phyloP scores from a whole-genome alignment of 2,329 filamentous ascomycete species.

The Exophiala lecanii-corni region DNA sequence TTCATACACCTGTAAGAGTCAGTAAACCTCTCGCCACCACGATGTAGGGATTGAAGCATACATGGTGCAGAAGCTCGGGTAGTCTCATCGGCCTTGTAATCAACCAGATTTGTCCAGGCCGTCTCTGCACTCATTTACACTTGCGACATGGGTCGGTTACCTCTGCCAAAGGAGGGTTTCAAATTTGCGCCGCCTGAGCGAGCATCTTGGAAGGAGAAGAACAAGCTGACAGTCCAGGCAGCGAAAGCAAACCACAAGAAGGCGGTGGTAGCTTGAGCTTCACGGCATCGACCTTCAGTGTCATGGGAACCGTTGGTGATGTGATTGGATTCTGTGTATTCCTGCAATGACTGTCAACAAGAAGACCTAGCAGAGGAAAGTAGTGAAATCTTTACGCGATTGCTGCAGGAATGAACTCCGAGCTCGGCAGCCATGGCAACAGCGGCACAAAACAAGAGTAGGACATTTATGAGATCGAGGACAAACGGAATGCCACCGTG shows the following conservation, averaged over 20 bases:
- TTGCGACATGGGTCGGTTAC: constrained; percentile 41
- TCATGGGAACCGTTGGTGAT: constrained; percentile 42
- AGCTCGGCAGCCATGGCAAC: constrained; percentile 47
- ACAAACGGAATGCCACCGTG: constrained; percentile 41
- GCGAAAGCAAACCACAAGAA: constrained; percentile 51
- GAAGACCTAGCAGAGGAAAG: neutral
- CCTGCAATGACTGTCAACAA: constrained; percentile 28
- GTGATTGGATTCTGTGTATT: constrained; percentile 39
- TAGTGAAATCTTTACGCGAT: too few relatives aligned
- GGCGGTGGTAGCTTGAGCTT: constrained; percentile 47
- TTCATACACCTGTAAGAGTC: too few relatives aligned
- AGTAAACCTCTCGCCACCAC: too few relatives aligned
- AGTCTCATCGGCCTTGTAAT: constrained; percentile 5
- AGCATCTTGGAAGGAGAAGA: constrained; percentile 37
- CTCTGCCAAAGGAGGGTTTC: constrained; percentile 32
- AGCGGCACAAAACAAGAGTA: constrained; percentile 46
- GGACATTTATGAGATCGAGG: constrained; percentile 43
- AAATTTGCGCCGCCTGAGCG: constrained; percentile 33
- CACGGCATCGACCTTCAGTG: constrained; percentile 42
- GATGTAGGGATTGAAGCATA: constrained; percentile 21
- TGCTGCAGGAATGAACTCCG: constrained; percentile 41
- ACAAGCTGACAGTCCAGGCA: constrained; percentile 38
- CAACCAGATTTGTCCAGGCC: neutral
- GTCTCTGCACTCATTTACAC: constrained; percentile 32
- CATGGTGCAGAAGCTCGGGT: constrained; percentile 17